Percentiles rank a stretch among this genome's conserved stretches.
These are phyloP conservation scores for Entelexis sorbosivorans DNA, from an alignment of 1,139 yeast species.

Conservation along the genomic window DNA sequence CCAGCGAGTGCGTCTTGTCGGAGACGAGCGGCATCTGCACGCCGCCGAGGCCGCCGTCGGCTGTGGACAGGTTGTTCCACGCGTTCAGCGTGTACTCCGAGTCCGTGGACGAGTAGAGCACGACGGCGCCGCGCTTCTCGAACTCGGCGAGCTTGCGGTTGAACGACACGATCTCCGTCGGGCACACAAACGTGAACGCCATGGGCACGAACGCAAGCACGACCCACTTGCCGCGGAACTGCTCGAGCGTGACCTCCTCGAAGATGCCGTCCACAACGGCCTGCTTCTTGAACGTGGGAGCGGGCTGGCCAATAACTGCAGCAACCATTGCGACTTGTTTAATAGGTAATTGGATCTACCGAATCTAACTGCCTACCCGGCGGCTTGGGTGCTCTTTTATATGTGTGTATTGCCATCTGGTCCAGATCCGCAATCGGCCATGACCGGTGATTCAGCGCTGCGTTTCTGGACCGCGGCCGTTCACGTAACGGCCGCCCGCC, in stretches of 20 bases:
- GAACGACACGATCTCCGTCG: constrained; percentile 97
- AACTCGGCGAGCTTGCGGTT: constrained; percentile 88
- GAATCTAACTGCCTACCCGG: too few relatives aligned
- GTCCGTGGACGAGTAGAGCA: constrained; percentile 93
- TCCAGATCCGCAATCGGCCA: background rate
- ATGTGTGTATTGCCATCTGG: background rate
- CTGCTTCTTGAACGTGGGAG: constrained; percentile 90
- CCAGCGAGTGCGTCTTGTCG: constrained; percentile 90
- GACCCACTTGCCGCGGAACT: constrained; percentile 97
- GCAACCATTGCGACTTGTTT: constrained; percentile 5
- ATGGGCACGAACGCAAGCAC: constrained; percentile 92
- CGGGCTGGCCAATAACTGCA: constrained; percentile 33
- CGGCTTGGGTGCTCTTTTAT: background rate
- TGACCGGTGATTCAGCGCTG: too few relatives aligned
- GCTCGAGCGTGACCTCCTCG: constrained; percentile 87
- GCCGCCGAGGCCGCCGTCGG: constrained; percentile 97
- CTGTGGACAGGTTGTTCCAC: constrained; percentile 94
- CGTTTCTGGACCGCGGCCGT: too few relatives aligned
- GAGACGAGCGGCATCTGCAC: constrained; percentile 89
- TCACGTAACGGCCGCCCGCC: too few relatives aligned
- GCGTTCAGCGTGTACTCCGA: constrained; percentile 95
- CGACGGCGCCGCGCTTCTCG: constrained; percentile 74
- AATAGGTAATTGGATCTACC: background rate
- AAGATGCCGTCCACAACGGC: constrained; percentile 94
- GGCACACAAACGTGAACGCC: constrained; percentile 98